A percentile compares a stretch with the other conserved stretches of the same genome.
Conservation (phyloP, 2,329 filamentous ascomycete species). For the Botrytis sinoallii region DNA sequence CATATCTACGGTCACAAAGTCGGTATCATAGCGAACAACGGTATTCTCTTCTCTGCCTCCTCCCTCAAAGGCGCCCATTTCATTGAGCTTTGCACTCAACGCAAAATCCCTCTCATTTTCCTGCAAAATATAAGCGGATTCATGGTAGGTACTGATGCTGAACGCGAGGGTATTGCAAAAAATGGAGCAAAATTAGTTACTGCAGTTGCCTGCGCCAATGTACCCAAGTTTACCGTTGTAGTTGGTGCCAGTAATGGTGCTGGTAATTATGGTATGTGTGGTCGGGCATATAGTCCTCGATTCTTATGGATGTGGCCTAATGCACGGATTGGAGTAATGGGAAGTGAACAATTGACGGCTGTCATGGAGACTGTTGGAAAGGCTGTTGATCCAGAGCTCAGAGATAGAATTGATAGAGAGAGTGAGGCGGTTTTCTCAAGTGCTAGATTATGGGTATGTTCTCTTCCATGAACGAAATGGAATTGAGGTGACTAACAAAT, state of each 20-base stretch:
- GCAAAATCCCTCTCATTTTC: slow-evolving; percentile 86
- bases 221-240: slow-evolving; percentile 95
- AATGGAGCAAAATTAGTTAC: slow-evolving; percentile 97
- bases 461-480: slow-evolving; percentile 8
- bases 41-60: slow-evolving; percentile 86
- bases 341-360: slow-evolving; percentile 80
- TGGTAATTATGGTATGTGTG: slow-evolving; percentile 98
- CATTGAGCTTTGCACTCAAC: slow-evolving; percentile 88
- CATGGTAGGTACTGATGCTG: slow-evolving; percentile 93
- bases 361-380: slow-evolving; percentile 96
- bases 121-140: slow-evolving; percentile 97
- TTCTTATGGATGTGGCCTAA: slow-evolving; percentile 98
- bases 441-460: slow-evolving; percentile 74
- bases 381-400: slow-evolving; percentile 74
- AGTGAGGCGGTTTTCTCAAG: slow-evolving; percentile 86
- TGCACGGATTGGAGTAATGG: slow-evolving; percentile 95
- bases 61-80: slow-evolving; percentile 95
- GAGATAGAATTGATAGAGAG: slow-evolving; percentile 82
- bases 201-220: slow-evolving; percentile 87
- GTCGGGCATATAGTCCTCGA: slow-evolving; percentile 84
- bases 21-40: slow-evolving; percentile 93
- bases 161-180: slow-evolving; percentile 94
- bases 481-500: slow-evolving; percentile 3
- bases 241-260: slow-evolving; percentile 91
- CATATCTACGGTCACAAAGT: slow-evolving; percentile 86